Conservation (phyloP, 2,329 filamentous ascomycete species). For the Ceratocystis cacaofunesta region DNA sequence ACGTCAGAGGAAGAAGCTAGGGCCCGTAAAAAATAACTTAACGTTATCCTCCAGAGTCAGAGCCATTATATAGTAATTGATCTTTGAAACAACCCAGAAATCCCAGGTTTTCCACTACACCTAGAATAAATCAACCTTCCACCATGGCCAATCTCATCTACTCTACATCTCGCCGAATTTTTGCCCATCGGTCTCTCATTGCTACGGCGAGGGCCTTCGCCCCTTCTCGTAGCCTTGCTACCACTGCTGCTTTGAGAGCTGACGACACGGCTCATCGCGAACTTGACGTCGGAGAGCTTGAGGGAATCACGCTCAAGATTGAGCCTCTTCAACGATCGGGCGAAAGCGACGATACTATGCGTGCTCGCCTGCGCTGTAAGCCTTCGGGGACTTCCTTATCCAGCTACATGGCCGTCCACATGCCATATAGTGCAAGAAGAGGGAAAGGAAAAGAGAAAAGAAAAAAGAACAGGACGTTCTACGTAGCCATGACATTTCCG, state of each 20-base stretch:
- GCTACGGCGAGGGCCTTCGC: slow-evolving; percentile 13
- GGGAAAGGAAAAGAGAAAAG: too few relatives aligned
- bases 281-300: slow-evolving; percentile 70
- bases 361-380: slow-evolving; percentile 63
- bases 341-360: slow-evolving; percentile 73
- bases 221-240: slow-evolving; percentile 19
- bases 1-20: slow-evolving; percentile 2
- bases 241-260: slow-evolving; percentile 19
- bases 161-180: slow-evolving; percentile 17
- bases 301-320: slow-evolving; percentile 72
- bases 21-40: slow-evolving; percentile 4
- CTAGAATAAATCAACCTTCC: neutral
- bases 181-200: slow-evolving; percentile 18
- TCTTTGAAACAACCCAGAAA: neutral
- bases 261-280: slow-evolving; percentile 32
- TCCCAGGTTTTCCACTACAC: too few relatives aligned
- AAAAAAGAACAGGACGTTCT: too few relatives aligned
- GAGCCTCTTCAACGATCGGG: slow-evolving; percentile 75
- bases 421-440: too few relatives aligned
- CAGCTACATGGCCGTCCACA: neutral
- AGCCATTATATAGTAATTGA: neutral
- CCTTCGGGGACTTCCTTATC: slow-evolving; percentile 21
- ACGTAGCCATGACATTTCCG: neutral
- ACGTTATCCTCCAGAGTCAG: neutral
- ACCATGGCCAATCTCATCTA: slow-evolving; percentile 8